Percentiles rank a stretch among this genome's conserved stretches.
These are phyloP conservation scores for Acanthamoeba castellanii DNA, from an alignment of 208 protist species.

Conservation along the genomic window DNA sequence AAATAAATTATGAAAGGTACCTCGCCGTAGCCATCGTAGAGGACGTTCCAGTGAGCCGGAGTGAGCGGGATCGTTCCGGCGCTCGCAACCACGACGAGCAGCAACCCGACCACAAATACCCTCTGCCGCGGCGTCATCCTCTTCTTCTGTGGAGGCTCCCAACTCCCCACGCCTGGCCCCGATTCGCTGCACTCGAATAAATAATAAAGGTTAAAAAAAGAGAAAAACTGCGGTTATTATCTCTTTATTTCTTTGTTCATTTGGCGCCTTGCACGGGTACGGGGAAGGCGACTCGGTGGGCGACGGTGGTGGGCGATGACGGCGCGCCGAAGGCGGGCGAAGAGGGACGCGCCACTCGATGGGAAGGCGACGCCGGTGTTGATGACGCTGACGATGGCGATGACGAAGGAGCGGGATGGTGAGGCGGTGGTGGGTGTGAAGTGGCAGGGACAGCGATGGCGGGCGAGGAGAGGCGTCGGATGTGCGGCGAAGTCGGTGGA, in stretches of 20 bases:
- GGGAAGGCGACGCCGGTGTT: neutral
- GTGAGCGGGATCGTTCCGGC: neutral
- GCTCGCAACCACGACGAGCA: neutral
- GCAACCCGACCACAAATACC: neutral
- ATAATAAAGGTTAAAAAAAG: too few relatives aligned
- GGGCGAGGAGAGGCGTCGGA: neutral
- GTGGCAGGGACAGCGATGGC: neutral
- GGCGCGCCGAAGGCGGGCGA: neutral
- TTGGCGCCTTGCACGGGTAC: slow-evolving; percentile 38
- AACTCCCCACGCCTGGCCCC: too few relatives aligned
- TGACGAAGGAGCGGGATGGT: neutral
- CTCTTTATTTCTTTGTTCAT: neutral
- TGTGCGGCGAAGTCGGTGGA: neutral
- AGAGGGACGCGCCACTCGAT: neutral
- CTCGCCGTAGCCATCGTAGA: neutral
- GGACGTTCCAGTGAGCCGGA: neutral
- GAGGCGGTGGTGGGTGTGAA: neutral
- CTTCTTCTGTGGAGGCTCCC: too few relatives aligned
- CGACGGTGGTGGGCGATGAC: neutral
- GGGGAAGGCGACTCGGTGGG: neutral
- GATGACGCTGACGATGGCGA: neutral
- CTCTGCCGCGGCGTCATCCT: neutral
- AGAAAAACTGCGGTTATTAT: too few relatives aligned
- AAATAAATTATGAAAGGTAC: neutral
- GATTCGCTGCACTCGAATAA: too few relatives aligned